Evolutionary conservation across 768 basidiomycete species (phyloP).

Genomic region (Pleurotus pulmonarius): DNA sequence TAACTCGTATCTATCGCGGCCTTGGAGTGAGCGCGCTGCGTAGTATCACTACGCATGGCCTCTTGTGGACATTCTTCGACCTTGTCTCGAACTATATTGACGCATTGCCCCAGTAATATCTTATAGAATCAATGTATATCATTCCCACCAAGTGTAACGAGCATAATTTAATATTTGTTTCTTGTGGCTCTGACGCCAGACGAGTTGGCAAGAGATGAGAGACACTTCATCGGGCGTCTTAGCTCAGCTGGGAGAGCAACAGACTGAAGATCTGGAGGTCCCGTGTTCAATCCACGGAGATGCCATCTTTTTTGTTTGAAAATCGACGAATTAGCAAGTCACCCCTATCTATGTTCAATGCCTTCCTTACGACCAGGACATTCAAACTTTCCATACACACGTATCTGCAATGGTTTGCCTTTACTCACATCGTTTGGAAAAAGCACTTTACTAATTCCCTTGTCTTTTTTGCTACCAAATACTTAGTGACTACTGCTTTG

Average conservation of each 20-base stretch:
- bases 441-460: too few species aligned
- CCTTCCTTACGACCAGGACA: too few species aligned
- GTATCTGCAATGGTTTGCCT: too few species aligned
- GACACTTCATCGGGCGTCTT: conserved; percentile 14
- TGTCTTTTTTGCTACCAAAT: too few species aligned
- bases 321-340: not conserved
- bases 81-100: conserved; percentile 74
- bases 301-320: conserved; percentile 41
- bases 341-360: too few species aligned
- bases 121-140: conserved; percentile 7
- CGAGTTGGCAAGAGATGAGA: not conserved
- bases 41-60: conserved; percentile 89
- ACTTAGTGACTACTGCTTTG: too few species aligned
- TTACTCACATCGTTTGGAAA: too few species aligned
- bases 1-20: conserved; percentile 87
- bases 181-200: too few species aligned
- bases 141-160: not conserved
- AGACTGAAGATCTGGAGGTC: conserved; percentile 79
- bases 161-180: not conserved
- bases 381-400: too few species aligned
- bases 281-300: conserved; percentile 78
- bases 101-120: conserved; percentile 30
- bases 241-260: conserved; percentile 77
- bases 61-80: conserved; percentile 94
- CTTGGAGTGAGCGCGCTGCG: conserved; percentile 91